A percentile compares a stretch with the other conserved stretches of the same genome.
These are phyloP conservation scores for Panaeolus cyanescens DNA, from an alignment of 768 basidiomycete species.

Conservation along the genomic window DNA sequence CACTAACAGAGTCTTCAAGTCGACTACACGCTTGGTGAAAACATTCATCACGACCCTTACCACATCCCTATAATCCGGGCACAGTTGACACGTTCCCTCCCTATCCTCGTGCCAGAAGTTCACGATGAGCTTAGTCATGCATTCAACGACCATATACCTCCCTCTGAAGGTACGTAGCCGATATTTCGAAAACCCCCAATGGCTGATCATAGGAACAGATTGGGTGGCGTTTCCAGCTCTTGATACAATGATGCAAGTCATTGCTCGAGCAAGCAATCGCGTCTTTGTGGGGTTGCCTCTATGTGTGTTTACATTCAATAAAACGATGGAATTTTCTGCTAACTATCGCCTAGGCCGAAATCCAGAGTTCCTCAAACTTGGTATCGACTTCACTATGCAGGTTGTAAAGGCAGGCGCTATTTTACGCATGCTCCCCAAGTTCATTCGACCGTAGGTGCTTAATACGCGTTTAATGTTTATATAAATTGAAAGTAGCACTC, in stretches of 20 bases:
- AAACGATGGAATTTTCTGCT: neutral
- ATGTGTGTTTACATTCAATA: slow-evolving; percentile 30
- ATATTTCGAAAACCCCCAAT: neutral
- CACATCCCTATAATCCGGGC: slow-evolving; percentile 32
- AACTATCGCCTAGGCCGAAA: slow-evolving; percentile 15
- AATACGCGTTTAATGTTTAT: neutral
- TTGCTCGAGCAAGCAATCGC: slow-evolving; percentile 45
- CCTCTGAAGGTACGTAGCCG: neutral
- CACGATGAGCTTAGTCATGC: slow-evolving; percentile 25
- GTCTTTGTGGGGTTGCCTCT: slow-evolving; percentile 50
- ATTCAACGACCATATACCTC: slow-evolving; percentile 8
- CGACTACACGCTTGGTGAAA: slow-evolving; percentile 34
- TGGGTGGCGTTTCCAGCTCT: slow-evolving; percentile 36
- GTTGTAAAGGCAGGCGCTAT: slow-evolving; percentile 11
- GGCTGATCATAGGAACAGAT: slow-evolving; percentile 23
- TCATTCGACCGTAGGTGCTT: slow-evolving; percentile 18
- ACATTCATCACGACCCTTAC: slow-evolving; percentile 25
- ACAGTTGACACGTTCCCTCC: slow-evolving; percentile 32
- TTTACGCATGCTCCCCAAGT: slow-evolving; percentile 17
- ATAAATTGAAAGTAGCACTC: neutral
- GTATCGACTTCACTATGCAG: slow-evolving; percentile 16
- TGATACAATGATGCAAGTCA: slow-evolving; percentile 28
- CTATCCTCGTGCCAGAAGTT: slow-evolving; percentile 21
- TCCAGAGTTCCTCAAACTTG: slow-evolving; percentile 18
- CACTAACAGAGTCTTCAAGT: slow-evolving; percentile 27